A percentile compares a stretch with the other conserved stretches of the same genome.
phyloP scores from a whole-genome alignment of 768 basidiomycete species.

The Termitomyces sp. region DNA sequence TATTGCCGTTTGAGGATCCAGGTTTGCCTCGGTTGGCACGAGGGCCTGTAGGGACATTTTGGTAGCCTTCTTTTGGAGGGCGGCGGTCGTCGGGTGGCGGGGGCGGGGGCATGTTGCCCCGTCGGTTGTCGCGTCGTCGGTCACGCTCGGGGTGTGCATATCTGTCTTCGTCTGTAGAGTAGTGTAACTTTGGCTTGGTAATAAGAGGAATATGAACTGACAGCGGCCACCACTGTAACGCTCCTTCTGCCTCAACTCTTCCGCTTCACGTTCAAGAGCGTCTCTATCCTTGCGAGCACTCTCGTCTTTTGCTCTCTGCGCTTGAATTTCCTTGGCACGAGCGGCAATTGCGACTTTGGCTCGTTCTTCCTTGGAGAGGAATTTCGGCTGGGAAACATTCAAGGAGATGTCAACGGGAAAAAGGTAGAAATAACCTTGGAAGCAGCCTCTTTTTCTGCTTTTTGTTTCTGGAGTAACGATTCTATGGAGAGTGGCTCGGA shows the following conservation, averaged over 20 bases:
- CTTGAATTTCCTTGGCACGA: constrained; percentile 77
- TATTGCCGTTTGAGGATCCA: constrained; percentile 23
- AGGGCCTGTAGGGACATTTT: constrained; percentile 81
- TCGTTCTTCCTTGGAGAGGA: constrained; percentile 89
- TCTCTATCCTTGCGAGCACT: constrained; percentile 58
- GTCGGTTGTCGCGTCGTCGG: constrained; percentile 40
- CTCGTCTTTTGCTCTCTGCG: constrained; percentile 67
- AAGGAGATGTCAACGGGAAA: neutral
- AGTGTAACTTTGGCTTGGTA: neutral
- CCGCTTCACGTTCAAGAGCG: constrained; percentile 71
- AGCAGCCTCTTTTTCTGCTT: constrained; percentile 84
- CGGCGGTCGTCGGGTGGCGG: constrained; percentile 33
- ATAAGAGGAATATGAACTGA: constrained; percentile 21
- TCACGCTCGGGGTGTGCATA: constrained; percentile 51
- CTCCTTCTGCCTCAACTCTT: constrained; percentile 56
- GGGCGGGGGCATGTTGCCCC: constrained; percentile 34
- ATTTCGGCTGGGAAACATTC: constrained; percentile 68
- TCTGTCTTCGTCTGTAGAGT: constrained; percentile 47
- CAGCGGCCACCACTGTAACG: constrained; percentile 35
- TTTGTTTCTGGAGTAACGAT: constrained; percentile 80
- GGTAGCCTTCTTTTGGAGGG: constrained; percentile 42
- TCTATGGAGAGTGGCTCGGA: constrained; percentile 87
- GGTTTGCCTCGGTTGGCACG: constrained; percentile 66
- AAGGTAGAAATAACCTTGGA: constrained; percentile 56
- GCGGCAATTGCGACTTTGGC: constrained; percentile 86